Evolutionary conservation across 164 flowering plant species (phyloP).

Genomic region (Stephania yunnanensis): DNA sequence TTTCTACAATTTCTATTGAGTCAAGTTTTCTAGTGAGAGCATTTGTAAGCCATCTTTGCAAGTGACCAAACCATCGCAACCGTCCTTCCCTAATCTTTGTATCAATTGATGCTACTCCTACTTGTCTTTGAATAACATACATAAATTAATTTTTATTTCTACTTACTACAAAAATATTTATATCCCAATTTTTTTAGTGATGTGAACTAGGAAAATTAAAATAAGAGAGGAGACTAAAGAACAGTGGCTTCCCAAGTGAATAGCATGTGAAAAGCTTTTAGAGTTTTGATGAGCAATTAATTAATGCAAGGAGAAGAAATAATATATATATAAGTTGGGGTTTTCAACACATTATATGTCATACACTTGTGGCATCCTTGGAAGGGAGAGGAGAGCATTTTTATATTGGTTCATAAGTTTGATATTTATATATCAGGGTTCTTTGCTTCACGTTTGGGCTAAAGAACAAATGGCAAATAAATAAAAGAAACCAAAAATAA

Average conservation of each 20-base stretch:
- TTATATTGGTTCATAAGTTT: background rate
- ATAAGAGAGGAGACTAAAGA: slow-evolving; percentile 1
- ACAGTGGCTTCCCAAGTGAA: slow-evolving; percentile 26
- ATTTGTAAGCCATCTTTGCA: too few species aligned
- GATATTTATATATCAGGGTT: background rate
- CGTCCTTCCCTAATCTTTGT: too few species aligned
- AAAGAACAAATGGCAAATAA: slow-evolving; percentile 1
- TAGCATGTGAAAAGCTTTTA: slow-evolving; percentile 20
- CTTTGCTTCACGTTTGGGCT: background rate
- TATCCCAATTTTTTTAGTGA: too few species aligned
- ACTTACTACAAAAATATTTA: too few species aligned
- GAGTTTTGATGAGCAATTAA: slow-evolving; percentile 15
- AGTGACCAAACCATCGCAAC: too few species aligned
- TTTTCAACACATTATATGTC: slow-evolving; percentile 15
- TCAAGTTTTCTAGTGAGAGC: too few species aligned
- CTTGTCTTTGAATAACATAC: too few species aligned
- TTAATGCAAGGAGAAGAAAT: background rate
- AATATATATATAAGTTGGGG: slow-evolving; percentile 12
- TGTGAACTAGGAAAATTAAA: too few species aligned
- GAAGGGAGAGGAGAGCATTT: background rate
- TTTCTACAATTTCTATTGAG: too few species aligned
- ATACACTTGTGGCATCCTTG: background rate
- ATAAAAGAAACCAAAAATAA: slow-evolving; percentile 10
- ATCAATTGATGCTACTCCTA: too few species aligned
- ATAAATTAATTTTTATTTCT: too few species aligned